Base-by-base conservation (phyloP, 257 asterid species). In the Lantana camara region DNA sequence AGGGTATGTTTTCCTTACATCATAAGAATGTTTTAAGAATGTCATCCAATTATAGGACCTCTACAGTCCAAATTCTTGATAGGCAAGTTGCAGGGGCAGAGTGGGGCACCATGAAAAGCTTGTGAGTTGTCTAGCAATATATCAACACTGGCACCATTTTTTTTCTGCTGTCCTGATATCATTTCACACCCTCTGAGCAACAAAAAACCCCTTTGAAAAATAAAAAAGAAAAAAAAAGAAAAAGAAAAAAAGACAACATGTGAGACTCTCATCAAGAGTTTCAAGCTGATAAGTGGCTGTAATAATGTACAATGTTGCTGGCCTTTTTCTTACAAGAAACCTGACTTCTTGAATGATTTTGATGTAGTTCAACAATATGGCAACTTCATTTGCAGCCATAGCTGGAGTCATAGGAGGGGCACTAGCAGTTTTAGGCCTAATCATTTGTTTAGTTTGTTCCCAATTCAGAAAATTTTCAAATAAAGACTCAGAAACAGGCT, bases 401-500 rank as follows among this genome's bases (percentile, higher is more conserved):
- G 72, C 65, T 49, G 95, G 88, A 63, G 87, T 78, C 56, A 65
- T 75, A 54, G 83, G 73, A 63, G 91, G 82, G 62, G 77, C 71
- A 15, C 3, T 88, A 23, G 64, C 70, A 27, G 64, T 80, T 38
- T 53, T 79, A 70, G 72, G 63, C 70, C 51, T 73, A 37, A 49
- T 71, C 69, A 73, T 70, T 58, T 57, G 74, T 3, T 40, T 75
- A 7, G 12, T 70, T 6, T 77, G 83, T 76, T 70, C 68, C 9
- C 79, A 50, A 12, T 63, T 55, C 63, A 63, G 73, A 73, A 57
- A 62, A 7, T 22, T 40, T 14, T 66, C 89, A 10, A 84, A 84
- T 64, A 80, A 49, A 73, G 86, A 77, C 48, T 88, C 96, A 5
- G 92, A 85, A 49, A 70, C 92, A 8, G 83, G 71, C 48, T 89